These are phyloP conservation scores for Polyporus tsugae DNA, from an alignment of 1,284 basidiomycete species.

Conservation along the genomic window DNA sequence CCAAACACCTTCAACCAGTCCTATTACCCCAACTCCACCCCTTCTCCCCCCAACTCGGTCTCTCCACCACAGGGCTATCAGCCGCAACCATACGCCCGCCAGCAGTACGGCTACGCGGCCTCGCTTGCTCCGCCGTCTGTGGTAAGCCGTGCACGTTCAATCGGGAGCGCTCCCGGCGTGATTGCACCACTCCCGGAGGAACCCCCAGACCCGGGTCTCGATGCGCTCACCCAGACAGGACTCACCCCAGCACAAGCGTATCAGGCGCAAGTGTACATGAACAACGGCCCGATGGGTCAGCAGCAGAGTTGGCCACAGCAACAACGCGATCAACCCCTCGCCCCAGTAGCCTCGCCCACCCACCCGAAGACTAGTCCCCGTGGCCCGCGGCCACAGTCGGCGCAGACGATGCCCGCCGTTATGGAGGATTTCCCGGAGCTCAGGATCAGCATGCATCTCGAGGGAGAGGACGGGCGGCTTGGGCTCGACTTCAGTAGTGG, in stretches of 20 bases:
- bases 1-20: constrained; percentile 37
- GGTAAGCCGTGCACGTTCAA: constrained; percentile 57
- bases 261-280: constrained; percentile 74
- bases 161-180: constrained; percentile 57
- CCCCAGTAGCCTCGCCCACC: constrained; percentile 20
- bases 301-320: constrained; percentile 29
- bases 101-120: constrained; percentile 35
- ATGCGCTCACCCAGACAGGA: constrained; percentile 56
- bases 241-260: constrained; percentile 82
- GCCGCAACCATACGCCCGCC: constrained; percentile 38
- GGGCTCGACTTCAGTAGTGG: constrained; percentile 60
- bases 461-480: constrained; percentile 57
- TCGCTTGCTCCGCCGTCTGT: constrained; percentile 51
- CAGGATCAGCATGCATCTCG: constrained; percentile 60
- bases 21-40: constrained; percentile 28
- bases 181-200: constrained; percentile 61
- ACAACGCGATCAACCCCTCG: constrained; percentile 14
- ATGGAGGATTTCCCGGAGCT: constrained; percentile 36
- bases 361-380: constrained; percentile 18
- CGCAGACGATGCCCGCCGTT: constrained; percentile 20
- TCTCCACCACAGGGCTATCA: constrained; percentile 30
- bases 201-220: constrained; percentile 59
- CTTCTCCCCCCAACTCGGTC: constrained; percentile 9
- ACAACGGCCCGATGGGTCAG: constrained; percentile 43
- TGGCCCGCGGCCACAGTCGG: constrained; percentile 30